These are phyloP conservation scores for Omphalotus guepiniiformis DNA, from an alignment of 768 basidiomycete species.

Conservation along the genomic window DNA sequence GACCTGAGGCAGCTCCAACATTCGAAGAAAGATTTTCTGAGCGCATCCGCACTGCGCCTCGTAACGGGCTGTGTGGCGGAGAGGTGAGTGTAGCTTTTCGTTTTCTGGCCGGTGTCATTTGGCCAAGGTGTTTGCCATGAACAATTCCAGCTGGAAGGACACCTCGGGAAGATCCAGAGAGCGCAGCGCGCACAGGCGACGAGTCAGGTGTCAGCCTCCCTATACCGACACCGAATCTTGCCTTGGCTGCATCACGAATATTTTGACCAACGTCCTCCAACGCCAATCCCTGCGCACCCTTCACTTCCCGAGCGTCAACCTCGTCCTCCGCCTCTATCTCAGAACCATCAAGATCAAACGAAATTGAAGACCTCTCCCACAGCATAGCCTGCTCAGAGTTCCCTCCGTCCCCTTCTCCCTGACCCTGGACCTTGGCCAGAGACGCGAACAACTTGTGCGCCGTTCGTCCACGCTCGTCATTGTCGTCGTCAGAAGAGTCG, in stretches of 20 bases:
- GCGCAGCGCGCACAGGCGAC: not conserved
- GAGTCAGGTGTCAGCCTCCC: not conserved
- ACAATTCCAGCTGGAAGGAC: no score
- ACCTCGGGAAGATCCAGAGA: no score
- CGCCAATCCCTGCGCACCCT: not conserved
- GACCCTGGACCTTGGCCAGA: conserved; percentile 26
- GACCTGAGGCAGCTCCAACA: no score
- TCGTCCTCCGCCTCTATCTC: not conserved
- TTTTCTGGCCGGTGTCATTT: not conserved
- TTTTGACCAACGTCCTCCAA: not conserved
- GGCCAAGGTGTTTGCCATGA: not conserved
- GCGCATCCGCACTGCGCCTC: no score
- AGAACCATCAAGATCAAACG: not conserved
- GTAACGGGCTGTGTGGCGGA: not conserved
- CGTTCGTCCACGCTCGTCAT: conserved; percentile 48
- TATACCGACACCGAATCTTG: not conserved
- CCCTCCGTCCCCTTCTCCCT: not conserved
- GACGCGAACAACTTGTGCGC: conserved; percentile 54
- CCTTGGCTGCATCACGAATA: not conserved
- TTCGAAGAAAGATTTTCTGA: no score
- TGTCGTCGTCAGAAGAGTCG: conserved; percentile 31
- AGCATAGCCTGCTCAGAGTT: conserved; percentile 9
- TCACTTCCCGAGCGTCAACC: not conserved
- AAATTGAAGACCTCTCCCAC: conserved; percentile 4
- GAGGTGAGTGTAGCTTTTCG: not conserved